Evolutionary conservation across 1,284 basidiomycete genomes (phyloP).

Genomic region (Gymnopus androsaceus): DNA sequence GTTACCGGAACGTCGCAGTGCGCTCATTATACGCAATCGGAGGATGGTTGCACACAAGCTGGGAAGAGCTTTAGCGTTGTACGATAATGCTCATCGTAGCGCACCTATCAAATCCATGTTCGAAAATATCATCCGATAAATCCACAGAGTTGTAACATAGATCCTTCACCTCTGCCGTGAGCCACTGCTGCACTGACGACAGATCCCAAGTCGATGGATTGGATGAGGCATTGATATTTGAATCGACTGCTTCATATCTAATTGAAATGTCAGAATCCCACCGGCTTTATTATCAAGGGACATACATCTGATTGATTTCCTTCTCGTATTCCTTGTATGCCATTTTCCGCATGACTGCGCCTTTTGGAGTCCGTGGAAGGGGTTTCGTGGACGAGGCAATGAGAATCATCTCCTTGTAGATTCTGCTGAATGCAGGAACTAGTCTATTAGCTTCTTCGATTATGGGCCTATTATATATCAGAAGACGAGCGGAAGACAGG

Average conservation of each 20-base stretch:
- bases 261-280: not conserved
- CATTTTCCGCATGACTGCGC: conserved; percentile 18
- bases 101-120: conserved; percentile 24
- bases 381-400: conserved; percentile 31
- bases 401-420: conserved; percentile 35
- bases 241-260: conserved; percentile 15
- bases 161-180: conserved; percentile 7
- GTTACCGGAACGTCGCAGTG: not conserved
- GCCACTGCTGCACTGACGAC: conserved; percentile 3
- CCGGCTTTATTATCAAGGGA: not conserved
- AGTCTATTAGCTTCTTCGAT: conserved; percentile 31
- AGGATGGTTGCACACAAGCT: conserved; percentile 12
- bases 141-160: conserved; percentile 24
- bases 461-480: conserved; percentile 34
- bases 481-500: conserved; percentile 29
- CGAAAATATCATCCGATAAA: not conserved
- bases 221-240: not conserved
- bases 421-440: not conserved
- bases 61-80: not conserved
- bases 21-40: conserved; percentile 2
- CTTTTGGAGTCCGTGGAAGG: conserved; percentile 33
- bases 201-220: conserved; percentile 2
- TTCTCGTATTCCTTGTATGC: conserved; percentile 5
- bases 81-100: not conserved
- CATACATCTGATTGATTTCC: conserved; percentile 3